Conservation (phyloP, 257 asterid species). For the Solanum infundibuliforme region DNA sequence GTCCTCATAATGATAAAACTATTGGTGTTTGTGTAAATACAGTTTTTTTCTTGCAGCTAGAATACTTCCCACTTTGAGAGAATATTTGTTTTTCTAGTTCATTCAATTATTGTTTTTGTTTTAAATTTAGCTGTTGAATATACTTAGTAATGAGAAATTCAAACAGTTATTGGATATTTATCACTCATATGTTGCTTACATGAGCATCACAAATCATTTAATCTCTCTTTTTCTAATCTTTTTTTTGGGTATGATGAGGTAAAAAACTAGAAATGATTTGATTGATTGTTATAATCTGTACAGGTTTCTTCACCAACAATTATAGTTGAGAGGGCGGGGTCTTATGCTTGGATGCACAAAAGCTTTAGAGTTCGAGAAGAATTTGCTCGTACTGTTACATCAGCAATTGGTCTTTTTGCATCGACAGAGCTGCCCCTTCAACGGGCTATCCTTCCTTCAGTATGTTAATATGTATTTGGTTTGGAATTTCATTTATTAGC, state of each 20-base stretch:
- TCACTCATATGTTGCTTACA: neutral
- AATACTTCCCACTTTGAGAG: neutral
- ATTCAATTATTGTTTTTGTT: neutral
- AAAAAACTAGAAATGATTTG: neutral
- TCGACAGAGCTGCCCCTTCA: slow-evolving; percentile 97
- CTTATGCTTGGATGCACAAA: slow-evolving; percentile 88
- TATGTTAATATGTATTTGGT: slow-evolving; percentile 20
- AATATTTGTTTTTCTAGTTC: neutral
- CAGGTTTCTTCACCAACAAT: slow-evolving; percentile 98
- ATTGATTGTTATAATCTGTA: slow-evolving; percentile 1
- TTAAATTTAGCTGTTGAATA: neutral
- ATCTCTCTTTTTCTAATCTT: neutral
- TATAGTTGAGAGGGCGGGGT: slow-evolving; percentile 94
- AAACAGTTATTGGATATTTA: neutral
- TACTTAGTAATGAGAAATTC: neutral
- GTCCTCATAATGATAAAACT: neutral
- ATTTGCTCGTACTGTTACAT: slow-evolving; percentile 86
- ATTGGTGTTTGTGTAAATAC: neutral
- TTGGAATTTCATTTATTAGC: neutral
- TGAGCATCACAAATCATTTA: neutral
- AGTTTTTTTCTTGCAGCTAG: neutral
- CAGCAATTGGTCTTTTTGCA: slow-evolving; percentile 82
- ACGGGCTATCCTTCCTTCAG: slow-evolving; percentile 95
- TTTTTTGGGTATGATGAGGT: neutral
- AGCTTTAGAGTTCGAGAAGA: slow-evolving; percentile 99